A percentile compares a stretch with the other conserved stretches of the same genome.
Evolutionary conservation across 1,139 yeast genomes (phyloP).

Genomic region (Lizanozyma gosingica): DNA sequence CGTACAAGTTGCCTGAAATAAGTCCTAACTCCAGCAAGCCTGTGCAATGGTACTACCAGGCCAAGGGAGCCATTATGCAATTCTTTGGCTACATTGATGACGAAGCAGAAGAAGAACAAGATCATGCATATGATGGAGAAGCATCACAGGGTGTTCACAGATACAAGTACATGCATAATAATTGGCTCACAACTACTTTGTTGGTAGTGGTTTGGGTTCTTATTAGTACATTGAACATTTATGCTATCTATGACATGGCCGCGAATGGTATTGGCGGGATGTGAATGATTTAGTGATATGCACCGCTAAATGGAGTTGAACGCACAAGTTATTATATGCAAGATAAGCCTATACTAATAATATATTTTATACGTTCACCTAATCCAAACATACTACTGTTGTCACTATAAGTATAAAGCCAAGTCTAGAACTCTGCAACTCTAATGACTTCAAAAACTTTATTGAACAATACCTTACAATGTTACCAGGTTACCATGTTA

Average conservation of each 20-base stretch:
- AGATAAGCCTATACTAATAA: too few species aligned
- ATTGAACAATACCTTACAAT: too few species aligned
- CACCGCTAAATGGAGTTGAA: too few species aligned
- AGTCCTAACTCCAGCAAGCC: constrained; percentile 2
- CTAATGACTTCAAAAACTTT: too few species aligned
- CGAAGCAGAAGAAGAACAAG: constrained; percentile 4
- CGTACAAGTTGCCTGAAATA: constrained; percentile 2
- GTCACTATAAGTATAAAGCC: too few species aligned
- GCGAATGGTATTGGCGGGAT: constrained; percentile 24
- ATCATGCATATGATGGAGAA: constrained; percentile 6
- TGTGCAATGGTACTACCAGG: background rate
- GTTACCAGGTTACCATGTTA: too few species aligned
- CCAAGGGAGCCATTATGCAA: background rate
- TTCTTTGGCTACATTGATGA: constrained; percentile 4
- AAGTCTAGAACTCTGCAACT: too few species aligned
- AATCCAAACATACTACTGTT: too few species aligned
- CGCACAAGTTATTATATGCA: too few species aligned
- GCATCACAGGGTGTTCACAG: constrained; percentile 10
- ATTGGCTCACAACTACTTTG: constrained; percentile 44
- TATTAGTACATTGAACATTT: constrained; percentile 54
- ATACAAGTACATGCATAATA: constrained; percentile 48
- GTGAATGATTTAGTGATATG: background rate
- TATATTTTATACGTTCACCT: too few species aligned
- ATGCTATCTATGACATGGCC: constrained; percentile 60
- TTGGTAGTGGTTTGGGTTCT: constrained; percentile 55